phyloP scores from a whole-genome alignment of 2,329 filamentous ascomycete genomes.

The Dactylellina haptotyla region DNA sequence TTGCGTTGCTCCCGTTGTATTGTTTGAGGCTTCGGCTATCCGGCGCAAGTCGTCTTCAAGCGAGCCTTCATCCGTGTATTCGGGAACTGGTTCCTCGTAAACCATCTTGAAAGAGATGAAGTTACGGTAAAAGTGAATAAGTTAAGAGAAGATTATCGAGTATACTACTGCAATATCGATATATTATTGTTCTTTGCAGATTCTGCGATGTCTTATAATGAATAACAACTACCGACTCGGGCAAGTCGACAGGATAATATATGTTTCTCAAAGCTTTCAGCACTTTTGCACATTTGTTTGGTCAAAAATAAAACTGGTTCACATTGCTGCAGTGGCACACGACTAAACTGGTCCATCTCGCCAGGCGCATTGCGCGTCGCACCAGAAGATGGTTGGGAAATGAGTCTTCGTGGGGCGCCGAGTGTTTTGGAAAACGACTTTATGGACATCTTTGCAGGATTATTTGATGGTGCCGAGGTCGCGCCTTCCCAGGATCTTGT shows the following conservation, averaged over 20 bases:
- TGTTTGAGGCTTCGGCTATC: conserved; percentile 44
- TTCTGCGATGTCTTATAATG: conserved; percentile 17
- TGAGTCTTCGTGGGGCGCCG: conserved; percentile 41
- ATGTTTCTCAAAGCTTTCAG: background rate
- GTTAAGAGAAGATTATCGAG: background rate
- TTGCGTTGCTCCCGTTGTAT: conserved; percentile 35
- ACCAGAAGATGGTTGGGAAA: conserved; percentile 1
- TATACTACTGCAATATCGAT: background rate
- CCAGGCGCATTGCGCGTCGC: conserved; percentile 49
- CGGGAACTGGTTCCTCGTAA: conserved; percentile 35
- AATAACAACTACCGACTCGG: conserved; percentile 4
- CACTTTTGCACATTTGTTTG: background rate
- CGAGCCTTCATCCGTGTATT: conserved; percentile 41
- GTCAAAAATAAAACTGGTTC: background rate
- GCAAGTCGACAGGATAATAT: conserved; percentile 30
- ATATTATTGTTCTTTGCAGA: background rate
- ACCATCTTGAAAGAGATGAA: background rate
- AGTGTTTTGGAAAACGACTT: conserved; percentile 13
- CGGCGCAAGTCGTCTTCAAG: conserved; percentile 46
- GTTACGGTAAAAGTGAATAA: background rate
- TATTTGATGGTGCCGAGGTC: conserved; percentile 39
- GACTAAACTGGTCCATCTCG: no score
- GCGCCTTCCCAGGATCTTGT: conserved; percentile 33
- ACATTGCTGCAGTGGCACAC: conserved; percentile 32
- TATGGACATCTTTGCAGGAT: background rate